Conservation (phyloP, 805 yeast species). For the Debaryomyces hansenii region DNA sequence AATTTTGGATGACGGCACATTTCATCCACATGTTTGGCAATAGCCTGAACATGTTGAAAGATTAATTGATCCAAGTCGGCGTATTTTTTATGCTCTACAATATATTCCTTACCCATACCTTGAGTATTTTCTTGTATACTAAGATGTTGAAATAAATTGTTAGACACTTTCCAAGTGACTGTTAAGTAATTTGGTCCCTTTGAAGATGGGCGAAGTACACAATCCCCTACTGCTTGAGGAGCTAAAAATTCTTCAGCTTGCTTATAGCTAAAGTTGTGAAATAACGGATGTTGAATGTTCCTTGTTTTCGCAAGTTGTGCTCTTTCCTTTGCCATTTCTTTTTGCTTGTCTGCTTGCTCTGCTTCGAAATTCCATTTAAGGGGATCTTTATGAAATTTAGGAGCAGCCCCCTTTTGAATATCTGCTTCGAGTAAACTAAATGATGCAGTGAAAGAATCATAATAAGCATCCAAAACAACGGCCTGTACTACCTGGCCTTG, state of each 20-base stretch:
- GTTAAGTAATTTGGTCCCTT: constrained; percentile 86
- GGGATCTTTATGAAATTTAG: constrained; percentile 51
- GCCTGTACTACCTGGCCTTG: constrained; percentile 87
- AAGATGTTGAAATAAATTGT: constrained; percentile 85
- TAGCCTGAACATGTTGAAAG: constrained; percentile 80
- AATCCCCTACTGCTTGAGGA: constrained; percentile 84
- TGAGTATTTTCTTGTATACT: constrained; percentile 77
- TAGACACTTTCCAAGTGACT: constrained; percentile 95
- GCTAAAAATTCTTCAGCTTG: constrained; percentile 96
- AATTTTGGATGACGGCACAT: constrained; percentile 87
- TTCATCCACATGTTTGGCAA: constrained; percentile 79
- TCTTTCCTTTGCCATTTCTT: constrained; percentile 60
- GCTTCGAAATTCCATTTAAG: constrained; percentile 79
- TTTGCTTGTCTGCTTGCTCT: constrained; percentile 63
- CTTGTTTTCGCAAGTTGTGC: constrained; percentile 70
- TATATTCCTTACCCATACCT: constrained; percentile 55
- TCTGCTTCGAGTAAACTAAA: constrained; percentile 70
- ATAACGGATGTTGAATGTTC: constrained; percentile 88
- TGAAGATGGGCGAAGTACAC: constrained; percentile 93
- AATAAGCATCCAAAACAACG: constrained; percentile 67
- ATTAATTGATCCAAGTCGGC: constrained; percentile 92
- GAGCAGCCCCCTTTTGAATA: constrained; percentile 52
- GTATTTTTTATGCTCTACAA: constrained; percentile 71
- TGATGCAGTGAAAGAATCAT: constrained; percentile 71
- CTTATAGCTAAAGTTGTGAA: constrained; percentile 73